Base-by-base conservation (phyloP, 768 basidiomycete species). In the Mycena kentingensis region DNA sequence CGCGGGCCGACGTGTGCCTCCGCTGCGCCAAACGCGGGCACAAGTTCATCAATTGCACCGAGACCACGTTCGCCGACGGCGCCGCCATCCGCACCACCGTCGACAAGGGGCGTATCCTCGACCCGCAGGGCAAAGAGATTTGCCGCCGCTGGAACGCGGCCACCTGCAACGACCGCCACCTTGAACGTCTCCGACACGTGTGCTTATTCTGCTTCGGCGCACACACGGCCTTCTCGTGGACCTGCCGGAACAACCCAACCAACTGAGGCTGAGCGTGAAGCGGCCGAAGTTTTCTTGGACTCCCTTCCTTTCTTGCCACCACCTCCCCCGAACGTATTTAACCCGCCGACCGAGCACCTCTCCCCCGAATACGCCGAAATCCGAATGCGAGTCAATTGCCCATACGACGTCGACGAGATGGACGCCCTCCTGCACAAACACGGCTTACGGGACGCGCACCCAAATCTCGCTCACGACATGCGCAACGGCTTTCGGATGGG, bases 401-500 rank as follows among this genome's bases (percentile, higher is more conserved):
- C 43, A 1, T 52, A 52, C 35, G 18, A 38, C 36, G 10, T 10
- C 16, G 43, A 29, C 35, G 35, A 34, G 16, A 18, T 52, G 35
- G 43, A 46, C 8, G 4, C 2, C 10, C 16, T 38, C 7, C n/a
- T 52, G 11, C 5, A 29, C 1, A 38, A 46, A 36, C 50, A 51
- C 15, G 12, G 29, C 31, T n/a, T 46, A 5, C 5, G 3, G 4
- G 29, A 7, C 10, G 1, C 3, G 3, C 43, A 60, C 27, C 55
- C 49, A 1, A 7, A 13, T 15, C 24, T 61, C 1, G 18, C 39
- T 1, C 28, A 46, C 12, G 56, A 60, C 3, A 31, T 61, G 1
- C 28, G 34, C n/a, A 15, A 36, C 24, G 55, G 61, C 2, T 62
- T 60, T 38, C 55, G 45, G 1, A 60, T 62, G 36, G 55, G 59